Conservation (phyloP, 208 protist genomes). For the Porcisia deanei region DNA sequence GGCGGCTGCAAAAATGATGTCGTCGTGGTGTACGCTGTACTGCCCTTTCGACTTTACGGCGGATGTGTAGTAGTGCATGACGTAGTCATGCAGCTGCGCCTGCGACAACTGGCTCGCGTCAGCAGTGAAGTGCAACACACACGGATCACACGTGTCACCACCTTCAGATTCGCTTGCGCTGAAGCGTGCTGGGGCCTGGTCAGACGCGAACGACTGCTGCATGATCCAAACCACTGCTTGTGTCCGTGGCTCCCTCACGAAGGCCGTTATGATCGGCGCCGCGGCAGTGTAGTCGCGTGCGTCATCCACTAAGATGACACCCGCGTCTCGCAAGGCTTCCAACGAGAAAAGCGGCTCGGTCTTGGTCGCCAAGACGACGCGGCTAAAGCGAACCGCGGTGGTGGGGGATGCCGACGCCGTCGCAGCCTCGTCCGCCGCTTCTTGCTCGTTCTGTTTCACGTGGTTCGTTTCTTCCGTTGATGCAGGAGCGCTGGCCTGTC, state of each 20-base stretch:
- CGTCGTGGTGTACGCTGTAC: conserved; percentile 20
- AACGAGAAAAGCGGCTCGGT: conserved; percentile 44
- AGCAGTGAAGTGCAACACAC: conserved; percentile 76
- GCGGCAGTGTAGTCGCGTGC: conserved; percentile 18
- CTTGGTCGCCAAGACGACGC: conserved; percentile 54
- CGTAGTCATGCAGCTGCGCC: conserved; percentile 43
- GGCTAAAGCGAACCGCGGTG: conserved; percentile 34
- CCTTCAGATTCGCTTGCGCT: not conserved
- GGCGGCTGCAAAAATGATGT: conserved; percentile 50
- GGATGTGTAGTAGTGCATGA: conserved; percentile 31
- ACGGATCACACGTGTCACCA: conserved; percentile 8
- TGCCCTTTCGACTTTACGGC: not conserved
- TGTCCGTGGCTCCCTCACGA: conserved; percentile 32
- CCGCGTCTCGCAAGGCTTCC: conserved; percentile 20
- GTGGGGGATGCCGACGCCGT: not conserved
- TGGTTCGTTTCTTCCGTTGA: too few relatives aligned
- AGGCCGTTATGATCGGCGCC: conserved; percentile 45
- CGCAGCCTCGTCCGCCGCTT: not conserved
- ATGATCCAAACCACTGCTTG: conserved; percentile 56
- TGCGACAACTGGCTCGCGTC: conserved; percentile 40
- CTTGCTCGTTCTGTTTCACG: too few relatives aligned
- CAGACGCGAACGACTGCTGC: conserved; percentile 51
- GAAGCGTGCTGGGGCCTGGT: conserved; percentile 44
- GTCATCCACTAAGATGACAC: conserved; percentile 11
- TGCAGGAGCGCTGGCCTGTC: not conserved